Evolutionary conservation across 257 asterid species (phyloP), one percentile per base, ranked within the genome.

Genomic region (Nicotiana otophora): DNA sequence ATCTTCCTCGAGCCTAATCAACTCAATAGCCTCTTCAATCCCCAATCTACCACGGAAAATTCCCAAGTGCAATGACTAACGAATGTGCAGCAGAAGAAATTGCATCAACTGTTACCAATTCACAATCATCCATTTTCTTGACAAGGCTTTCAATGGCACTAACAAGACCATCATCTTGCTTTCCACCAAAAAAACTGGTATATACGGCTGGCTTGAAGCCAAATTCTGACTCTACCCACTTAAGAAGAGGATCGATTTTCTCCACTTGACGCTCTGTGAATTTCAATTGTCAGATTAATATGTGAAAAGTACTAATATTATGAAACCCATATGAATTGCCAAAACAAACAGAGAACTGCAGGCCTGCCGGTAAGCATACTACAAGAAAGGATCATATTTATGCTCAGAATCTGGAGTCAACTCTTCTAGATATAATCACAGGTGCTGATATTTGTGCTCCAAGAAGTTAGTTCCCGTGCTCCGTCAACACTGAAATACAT

Each of bases 1-100:
- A 88, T 96, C 97, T 90, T 96, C 99, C 90, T 96, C 98, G n/a
- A 96, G 91, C 87, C 98, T 90, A 83, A 93, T 85, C 87, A 94
- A 85, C 89, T 94, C 97, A 67, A 96, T 84, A 46, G 98, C 98
- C 87, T 93, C 94, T 84, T 94, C 95, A 46, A 96, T 89, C 30
- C 85, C 87, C 88, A 96, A 86, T 67, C 78, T 88, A 62, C 92
- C 97, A 82, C 90, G 92, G 81, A 82, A 83, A 28, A 94, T 76
- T 80, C 91, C 91, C 98, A 61, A 96, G 84, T 14, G 99, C 97
- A 85, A 94, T 92, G 63, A 86, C 81, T 86, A 96, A 81, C 80
- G 98, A 96, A 87, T 94, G 98, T 12, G 98, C 96, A 68, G 98
- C 90, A 42, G 98, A 84, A 86, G 99, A 92, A 85, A 96, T 90